phyloP scores from a whole-genome alignment of 2,329 filamentous ascomycete species.

The Aspergillus fischeri region DNA sequence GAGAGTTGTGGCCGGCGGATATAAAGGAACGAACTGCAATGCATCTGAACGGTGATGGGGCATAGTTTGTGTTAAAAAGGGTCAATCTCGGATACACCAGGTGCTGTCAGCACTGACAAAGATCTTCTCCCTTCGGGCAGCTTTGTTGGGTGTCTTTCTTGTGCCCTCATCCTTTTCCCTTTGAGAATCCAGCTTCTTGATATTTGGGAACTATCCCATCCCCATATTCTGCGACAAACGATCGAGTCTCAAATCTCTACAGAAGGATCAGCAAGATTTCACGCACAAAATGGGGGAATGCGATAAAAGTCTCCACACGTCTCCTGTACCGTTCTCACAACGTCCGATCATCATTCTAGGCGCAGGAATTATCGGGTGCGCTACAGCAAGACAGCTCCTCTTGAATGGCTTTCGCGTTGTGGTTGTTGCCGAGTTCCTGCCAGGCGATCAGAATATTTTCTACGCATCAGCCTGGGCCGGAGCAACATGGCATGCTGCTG shows the following conservation, averaged over 20 bases:
- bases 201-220: not conserved
- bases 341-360: slow-evolving; percentile 35
- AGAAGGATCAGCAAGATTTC: not conserved
- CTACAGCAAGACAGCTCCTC: slow-evolving; percentile 32
- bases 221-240: not conserved
- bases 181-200: not conserved
- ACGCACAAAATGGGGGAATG: slow-evolving; percentile 18
- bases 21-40: not conserved
- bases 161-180: not conserved
- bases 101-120: not conserved
- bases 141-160: not conserved
- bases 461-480: slow-evolving; percentile 40
- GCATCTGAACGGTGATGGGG: not conserved
- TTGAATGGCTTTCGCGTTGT: slow-evolving; percentile 32
- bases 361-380: slow-evolving; percentile 40
- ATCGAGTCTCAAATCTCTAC: not conserved
- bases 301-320: slow-evolving; percentile 18
- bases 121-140: not conserved
- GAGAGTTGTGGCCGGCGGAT: not conserved
- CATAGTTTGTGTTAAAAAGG: not conserved
- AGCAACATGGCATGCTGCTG: slow-evolving; percentile 38
- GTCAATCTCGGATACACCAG: not conserved
- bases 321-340: slow-evolving; percentile 27
- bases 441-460: slow-evolving; percentile 33
- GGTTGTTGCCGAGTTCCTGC: slow-evolving; percentile 35